Percentiles rank a stretch among this genome's conserved stretches.
These are phyloP conservation scores for Pseudopediastrum boryanum DNA, from an alignment of 139 green algal genomes.

Conservation along the genomic window DNA sequence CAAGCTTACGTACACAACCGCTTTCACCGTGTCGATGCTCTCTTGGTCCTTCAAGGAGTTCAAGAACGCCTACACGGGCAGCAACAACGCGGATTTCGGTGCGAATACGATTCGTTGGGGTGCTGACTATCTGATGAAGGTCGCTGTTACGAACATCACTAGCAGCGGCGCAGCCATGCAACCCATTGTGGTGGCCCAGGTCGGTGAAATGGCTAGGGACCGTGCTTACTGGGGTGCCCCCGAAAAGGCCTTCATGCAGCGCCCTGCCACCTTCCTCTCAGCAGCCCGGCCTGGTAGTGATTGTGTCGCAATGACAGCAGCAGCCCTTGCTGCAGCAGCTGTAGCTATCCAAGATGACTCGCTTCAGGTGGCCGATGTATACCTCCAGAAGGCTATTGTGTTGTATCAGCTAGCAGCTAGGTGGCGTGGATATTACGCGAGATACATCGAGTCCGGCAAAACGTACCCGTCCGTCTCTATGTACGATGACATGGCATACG, in stretches of 20 bases:
- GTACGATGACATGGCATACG: conserved; percentile 43
- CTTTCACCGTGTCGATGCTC: conserved; percentile 42
- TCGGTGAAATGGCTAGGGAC: conserved; percentile 40
- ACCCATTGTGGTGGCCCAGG: conserved; percentile 39
- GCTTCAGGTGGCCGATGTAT: conserved; percentile 38
- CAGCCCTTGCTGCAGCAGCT: conserved; percentile 32
- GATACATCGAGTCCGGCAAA: conserved; percentile 30
- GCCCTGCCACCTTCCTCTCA: conserved; percentile 36
- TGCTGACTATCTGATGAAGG: conserved; percentile 48
- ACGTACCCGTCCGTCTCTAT: conserved; percentile 37
- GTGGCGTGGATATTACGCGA: conserved; percentile 38
- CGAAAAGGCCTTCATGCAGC: conserved; percentile 18
- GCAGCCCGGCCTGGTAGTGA: conserved; percentile 31
- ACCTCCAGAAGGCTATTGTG: conserved; percentile 40
- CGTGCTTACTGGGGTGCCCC: conserved; percentile 33
- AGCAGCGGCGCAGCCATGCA: conserved; percentile 27
- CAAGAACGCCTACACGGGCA: conserved; percentile 35
- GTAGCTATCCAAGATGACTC: conserved; percentile 41
- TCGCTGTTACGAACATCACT: conserved; percentile 42
- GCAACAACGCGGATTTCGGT: conserved; percentile 33
- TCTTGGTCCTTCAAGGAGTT: conserved; percentile 38
- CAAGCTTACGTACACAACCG: conserved; percentile 43
- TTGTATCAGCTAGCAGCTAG: conserved; percentile 37
- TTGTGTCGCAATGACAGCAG: conserved; percentile 28
- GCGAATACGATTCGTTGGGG: conserved; percentile 45